Conservation (phyloP, 371 early-diverging fungal genomes). For the Globomyces sp. region DNA sequence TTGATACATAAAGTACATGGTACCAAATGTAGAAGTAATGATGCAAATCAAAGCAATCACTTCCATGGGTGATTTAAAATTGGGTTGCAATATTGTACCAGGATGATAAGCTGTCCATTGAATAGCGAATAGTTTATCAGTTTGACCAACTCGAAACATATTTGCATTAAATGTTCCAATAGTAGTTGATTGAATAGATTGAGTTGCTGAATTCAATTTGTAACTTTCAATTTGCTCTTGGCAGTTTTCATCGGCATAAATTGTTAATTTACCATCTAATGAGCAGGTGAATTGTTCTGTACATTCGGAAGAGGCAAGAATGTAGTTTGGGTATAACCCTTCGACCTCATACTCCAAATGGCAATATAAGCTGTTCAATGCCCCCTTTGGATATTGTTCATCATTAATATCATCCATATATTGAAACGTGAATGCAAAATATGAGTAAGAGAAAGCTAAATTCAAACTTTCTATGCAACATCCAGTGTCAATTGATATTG, state of each 20-base stretch:
- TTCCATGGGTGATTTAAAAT: background rate
- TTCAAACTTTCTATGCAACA: background rate
- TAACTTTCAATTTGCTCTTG: background rate
- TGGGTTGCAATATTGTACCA: background rate
- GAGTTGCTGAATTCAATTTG: background rate
- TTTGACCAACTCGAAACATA: background rate
- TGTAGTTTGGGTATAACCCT: no score
- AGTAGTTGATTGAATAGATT: background rate
- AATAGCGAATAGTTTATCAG: background rate
- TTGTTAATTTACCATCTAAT: background rate
- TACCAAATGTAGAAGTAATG: no score
- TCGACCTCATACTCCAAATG: no score
- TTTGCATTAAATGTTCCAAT: background rate
- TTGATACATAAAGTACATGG: no score
- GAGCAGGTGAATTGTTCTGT: no score
- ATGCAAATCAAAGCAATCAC: background rate
- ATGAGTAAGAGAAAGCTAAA: background rate
- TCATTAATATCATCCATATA: no score
- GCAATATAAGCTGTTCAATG: no score
- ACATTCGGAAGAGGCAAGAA: no score
- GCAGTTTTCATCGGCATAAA: background rate
- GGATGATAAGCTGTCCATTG: background rate
- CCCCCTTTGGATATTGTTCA: no score
- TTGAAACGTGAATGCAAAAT: no score
- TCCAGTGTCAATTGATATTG: background rate